Conservation (phyloP, 2,329 filamentous ascomycete species). For the Rhynchosporium graminicola region DNA sequence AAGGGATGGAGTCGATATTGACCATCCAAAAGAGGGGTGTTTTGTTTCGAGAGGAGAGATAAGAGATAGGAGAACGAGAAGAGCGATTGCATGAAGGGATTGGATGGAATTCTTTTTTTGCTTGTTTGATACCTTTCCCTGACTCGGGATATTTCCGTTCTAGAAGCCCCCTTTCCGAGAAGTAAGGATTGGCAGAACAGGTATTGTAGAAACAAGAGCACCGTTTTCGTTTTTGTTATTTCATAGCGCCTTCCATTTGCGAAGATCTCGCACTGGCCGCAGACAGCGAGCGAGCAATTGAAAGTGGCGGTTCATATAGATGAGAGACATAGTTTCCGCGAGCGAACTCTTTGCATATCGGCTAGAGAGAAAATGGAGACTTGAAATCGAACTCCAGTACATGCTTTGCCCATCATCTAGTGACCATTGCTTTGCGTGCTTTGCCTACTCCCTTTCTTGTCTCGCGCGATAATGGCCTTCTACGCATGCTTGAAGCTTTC, state of each 20-base stretch:
- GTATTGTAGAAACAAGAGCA: slow-evolving; percentile 13
- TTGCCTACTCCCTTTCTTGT: too few relatives aligned
- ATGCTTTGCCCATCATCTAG: not conserved
- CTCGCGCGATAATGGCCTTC: too few relatives aligned
- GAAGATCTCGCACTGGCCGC: slow-evolving; percentile 5
- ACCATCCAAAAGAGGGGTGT: not conserved
- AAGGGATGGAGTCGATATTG: not conserved
- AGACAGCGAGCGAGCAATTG: slow-evolving; percentile 4
- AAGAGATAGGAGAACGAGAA: not conserved
- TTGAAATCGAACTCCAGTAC: not conserved
- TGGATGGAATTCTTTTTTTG: slow-evolving; percentile 12
- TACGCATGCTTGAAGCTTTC: too few relatives aligned
- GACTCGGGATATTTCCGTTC: not conserved
- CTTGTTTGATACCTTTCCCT: slow-evolving; percentile 15
- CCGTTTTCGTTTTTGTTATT: slow-evolving; percentile 12
- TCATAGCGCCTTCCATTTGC: slow-evolving; percentile 3
- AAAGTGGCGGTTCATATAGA: slow-evolving; percentile 4
- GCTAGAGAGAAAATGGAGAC: slow-evolving; percentile 6
- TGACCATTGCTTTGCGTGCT: too few relatives aligned
- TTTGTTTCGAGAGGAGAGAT: not conserved
- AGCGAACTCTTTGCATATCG: slow-evolving; percentile 4
- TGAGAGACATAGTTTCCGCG: slow-evolving; percentile 2
- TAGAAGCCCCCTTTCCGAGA: not conserved
- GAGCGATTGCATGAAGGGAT: slow-evolving; percentile 7
- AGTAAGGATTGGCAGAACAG: not conserved